These are phyloP conservation scores for Centella asiatica DNA, from an alignment of 129 eudicot species.

Conservation along the genomic window DNA sequence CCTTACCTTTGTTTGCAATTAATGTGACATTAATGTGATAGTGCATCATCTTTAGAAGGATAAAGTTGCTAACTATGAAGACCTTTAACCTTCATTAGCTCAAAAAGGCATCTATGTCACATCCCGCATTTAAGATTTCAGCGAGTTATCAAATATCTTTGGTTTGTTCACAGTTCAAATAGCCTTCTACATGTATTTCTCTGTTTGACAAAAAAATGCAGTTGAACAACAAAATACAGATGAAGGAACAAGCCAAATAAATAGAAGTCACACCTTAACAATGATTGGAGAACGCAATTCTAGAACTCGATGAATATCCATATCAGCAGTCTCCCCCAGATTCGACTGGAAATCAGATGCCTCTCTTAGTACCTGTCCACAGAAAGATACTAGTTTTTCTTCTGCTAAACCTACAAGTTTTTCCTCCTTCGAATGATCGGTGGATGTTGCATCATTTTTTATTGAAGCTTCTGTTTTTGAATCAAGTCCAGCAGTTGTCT, in stretches of 20 bases:
- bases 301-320: constrained; percentile 88
- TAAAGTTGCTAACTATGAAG: too few relatives aligned
- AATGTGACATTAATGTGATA: too few relatives aligned
- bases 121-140: background rate
- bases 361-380: constrained; percentile 82
- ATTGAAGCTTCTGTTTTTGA: constrained; percentile 19
- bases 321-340: constrained; percentile 57
- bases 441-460: constrained; percentile 17
- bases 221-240: background rate
- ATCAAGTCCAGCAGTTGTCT: constrained; percentile 49
- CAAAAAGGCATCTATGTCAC: too few relatives aligned
- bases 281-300: constrained; percentile 92
- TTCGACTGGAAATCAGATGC: constrained; percentile 92
- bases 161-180: background rate
- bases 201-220: background rate
- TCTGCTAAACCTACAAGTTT: constrained; percentile 52
- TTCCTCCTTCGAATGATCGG: constrained; percentile 21
- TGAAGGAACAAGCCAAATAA: background rate
- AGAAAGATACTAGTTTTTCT: constrained; percentile 79
- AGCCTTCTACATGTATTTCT: background rate
- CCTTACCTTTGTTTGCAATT: too few relatives aligned
- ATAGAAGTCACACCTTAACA: constrained; percentile 51
- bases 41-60: too few relatives aligned
- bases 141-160: background rate
- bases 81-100: too few relatives aligned